Base-by-base conservation (phyloP, 1,284 basidiomycete genomes). In the Heterobasidion occidentale region DNA sequence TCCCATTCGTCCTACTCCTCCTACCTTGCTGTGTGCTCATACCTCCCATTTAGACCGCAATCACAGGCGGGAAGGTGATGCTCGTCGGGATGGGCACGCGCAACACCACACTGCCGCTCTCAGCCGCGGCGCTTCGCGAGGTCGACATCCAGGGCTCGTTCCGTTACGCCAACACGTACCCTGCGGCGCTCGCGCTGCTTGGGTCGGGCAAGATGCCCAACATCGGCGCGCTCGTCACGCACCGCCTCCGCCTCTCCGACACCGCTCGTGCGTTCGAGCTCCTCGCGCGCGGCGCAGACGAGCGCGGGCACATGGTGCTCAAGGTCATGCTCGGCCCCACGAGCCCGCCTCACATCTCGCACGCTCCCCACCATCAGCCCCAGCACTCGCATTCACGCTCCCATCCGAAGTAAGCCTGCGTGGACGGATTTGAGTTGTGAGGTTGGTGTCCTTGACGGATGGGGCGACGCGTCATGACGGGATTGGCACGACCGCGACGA, bases 41-140 rank as follows among this genome's bases (percentile, higher is more conserved):
- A 63, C 51, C 59, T 61, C 57, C 54, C 45, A 56, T 51, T 48
- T 68, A 92, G 89, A 82, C 88, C 64, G 91, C 93, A 35, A 76
- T 80, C 54, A 77, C 90, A 6, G 94, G 94, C 54, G 91, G 92
- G 47, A 91, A 90, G 68, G 89, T 96, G 56, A 87, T 94, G 76
- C 89, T 94, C 65, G 85, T 98, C 63, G 95, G 95, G 36, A 98
- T 98, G 95, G 95, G 95, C 62, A 85, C 90, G 19, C 83, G 86
- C 60, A 90, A 88, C 65, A 83, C 90, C 58, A 78, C 80, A 59
- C 77, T 96, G 52, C 94, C 95, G n/a, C 78, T 94, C 56, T 88
- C 88, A 35, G 80, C 82, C 19, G 91, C 93, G 14, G 85, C 92
- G 12, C 73, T 88, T 51, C 86, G 95, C 54, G 95, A 98, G 73